Percentiles rank a stretch among this genome's conserved stretches.
Conservation (phyloP, 176 grass and related monocot genomes). For the Ensete ventricosum region DNA sequence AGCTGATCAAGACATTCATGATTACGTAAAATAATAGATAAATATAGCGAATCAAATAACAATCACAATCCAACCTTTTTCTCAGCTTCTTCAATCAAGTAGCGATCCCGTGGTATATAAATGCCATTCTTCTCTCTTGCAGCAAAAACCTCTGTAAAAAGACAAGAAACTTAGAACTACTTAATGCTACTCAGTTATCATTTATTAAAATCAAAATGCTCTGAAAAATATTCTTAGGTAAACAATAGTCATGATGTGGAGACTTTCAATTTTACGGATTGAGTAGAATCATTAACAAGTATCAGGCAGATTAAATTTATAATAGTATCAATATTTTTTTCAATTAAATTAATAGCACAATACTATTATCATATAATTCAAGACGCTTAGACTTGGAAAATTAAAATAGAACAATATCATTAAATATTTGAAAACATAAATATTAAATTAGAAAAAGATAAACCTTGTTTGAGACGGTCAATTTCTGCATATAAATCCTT, state of each 20-base stretch:
- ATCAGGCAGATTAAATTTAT: constrained; percentile 1
- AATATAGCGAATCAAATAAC: constrained; percentile 1
- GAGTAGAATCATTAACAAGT: background rate
- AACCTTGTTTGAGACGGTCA: constrained; percentile 98
- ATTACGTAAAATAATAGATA: background rate
- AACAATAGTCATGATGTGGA: too few species aligned
- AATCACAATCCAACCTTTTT: constrained; percentile 58
- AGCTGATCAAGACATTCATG: too few species aligned
- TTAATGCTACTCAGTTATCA: background rate
- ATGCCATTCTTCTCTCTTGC: constrained; percentile 99
- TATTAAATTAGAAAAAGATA: background rate
- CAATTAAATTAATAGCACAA: too few species aligned
- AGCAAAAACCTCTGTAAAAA: constrained; percentile 75
- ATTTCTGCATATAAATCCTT: constrained; percentile 99
- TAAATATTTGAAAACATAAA: background rate
- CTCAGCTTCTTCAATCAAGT: constrained; percentile 95
- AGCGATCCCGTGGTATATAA: constrained; percentile 85
- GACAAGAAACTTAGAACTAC: background rate
- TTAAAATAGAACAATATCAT: background rate
- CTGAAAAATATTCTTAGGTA: too few species aligned
- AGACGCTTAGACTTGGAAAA: background rate
- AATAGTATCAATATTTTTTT: background rate
- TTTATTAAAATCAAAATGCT: too few species aligned
- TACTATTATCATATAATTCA: too few species aligned
- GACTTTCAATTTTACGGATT: too few species aligned